phyloP scores from a whole-genome alignment of 495 filamentous ascomycete genomes.

The Penicillium samsonianum region DNA sequence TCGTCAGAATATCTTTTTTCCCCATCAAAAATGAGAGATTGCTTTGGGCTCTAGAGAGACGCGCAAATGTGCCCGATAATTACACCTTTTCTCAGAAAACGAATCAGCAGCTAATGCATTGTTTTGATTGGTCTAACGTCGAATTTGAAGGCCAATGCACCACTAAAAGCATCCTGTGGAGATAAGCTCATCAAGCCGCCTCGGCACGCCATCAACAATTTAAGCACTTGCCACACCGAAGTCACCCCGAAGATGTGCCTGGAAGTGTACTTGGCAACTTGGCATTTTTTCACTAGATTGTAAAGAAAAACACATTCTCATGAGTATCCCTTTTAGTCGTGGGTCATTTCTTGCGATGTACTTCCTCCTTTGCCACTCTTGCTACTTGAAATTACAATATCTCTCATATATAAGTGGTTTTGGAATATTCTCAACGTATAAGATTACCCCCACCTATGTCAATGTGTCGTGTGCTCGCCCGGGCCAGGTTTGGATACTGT shows the following conservation, averaged over 20 bases:
- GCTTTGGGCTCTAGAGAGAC: background rate
- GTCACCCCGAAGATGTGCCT: conserved; percentile 12
- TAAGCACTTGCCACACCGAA: conserved; percentile 9
- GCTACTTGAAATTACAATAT: too few species aligned
- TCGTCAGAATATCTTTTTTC: too few species aligned
- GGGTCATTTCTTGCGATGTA: background rate
- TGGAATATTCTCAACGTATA: too few species aligned
- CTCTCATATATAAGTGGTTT: too few species aligned
- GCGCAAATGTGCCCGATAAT: background rate
- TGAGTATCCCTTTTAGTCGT: conserved; percentile 1
- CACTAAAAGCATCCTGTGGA: background rate
- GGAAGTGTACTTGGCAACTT: background rate
- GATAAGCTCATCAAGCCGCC: conserved; percentile 10
- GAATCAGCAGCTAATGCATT: background rate
- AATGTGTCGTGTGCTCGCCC: too few species aligned
- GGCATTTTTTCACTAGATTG: background rate
- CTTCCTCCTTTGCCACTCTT: too few species aligned
- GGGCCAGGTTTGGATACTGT: too few species aligned
- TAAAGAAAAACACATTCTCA: background rate
- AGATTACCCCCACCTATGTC: too few species aligned
- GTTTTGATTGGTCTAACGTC: background rate
- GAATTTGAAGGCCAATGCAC: background rate
- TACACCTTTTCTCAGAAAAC: background rate
- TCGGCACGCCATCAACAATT: conserved; percentile 10
- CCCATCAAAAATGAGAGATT: too few species aligned